Base-by-base conservation (phyloP, 495 filamentous ascomycete genomes). In the Penicillium psychrofluorescens region DNA sequence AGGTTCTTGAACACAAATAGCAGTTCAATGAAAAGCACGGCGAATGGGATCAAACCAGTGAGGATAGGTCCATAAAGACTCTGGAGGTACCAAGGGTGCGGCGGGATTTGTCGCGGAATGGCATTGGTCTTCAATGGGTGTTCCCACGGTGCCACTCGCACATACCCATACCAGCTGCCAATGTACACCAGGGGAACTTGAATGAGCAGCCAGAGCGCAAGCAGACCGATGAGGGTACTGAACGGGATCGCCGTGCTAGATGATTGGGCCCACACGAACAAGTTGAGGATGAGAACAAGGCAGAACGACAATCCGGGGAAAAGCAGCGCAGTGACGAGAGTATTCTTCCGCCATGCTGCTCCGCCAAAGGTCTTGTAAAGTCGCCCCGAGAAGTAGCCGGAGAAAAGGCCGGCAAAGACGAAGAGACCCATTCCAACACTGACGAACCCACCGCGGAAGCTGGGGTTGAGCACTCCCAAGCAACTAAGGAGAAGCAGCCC, bases 261-360 rank as follows among this genome's bases (percentile, higher is more conserved):
- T 1, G 90, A 87, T 65, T 95, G 88, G 0, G 86, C 83, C 90
- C 90, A 96, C 48, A 95, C 87, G 56, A 95, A 95, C 29, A 96
- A 73, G 59, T 96, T 95, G 38, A 95, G 73, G 33, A 92, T 76
- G 59, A 96, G 89, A 41, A 95, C 68, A 12, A 88, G 74, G 13
- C 71, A 70, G 57, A 95, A 95, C 10, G 88, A 70, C 15, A 95
- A 69, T 4, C 90, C 90, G 1, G 90, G 90, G 59, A 95, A 85
- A 11, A 96, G 75, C 27, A 86, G 64, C 3, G 86, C 90, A 2
- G 90, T 95, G 44, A 94, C 81, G 7, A 92, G 54, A 7, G 84
- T 85, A 54, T 95, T 96, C 61, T 82, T 83, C 30, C 79, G 75
- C 81, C 88, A 95, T 37, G 85, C 72, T 15, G 75, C 63, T 2